These are phyloP conservation scores for Xanthoconium stramineum DNA, from an alignment of 768 basidiomycete genomes.

Conservation along the genomic window DNA sequence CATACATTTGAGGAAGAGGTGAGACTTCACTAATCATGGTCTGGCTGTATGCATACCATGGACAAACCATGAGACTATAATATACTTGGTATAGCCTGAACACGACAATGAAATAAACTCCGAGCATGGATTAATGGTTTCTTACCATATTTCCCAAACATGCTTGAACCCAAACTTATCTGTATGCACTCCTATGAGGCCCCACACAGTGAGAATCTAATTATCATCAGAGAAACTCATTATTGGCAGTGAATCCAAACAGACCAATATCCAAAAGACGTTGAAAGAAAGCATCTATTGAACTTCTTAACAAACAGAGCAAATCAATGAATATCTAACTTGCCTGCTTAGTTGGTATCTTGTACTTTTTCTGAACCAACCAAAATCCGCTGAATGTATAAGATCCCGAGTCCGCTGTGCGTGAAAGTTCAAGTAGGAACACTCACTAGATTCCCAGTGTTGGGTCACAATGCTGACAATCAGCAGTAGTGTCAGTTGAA, in stretches of 20 bases:
- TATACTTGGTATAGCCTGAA: constrained; percentile 65
- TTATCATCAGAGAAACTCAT: not conserved
- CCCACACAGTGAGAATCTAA: constrained; percentile 68
- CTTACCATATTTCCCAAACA: constrained; percentile 74
- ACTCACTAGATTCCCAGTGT: constrained; percentile 64
- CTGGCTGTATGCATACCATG: constrained; percentile 80
- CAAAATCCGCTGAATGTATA: constrained; percentile 50
- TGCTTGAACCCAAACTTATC: constrained; percentile 78
- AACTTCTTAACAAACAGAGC: not conserved
- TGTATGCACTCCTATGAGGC: constrained; percentile 73
- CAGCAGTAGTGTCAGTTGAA: constrained; percentile 64
- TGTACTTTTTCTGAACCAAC: constrained; percentile 63
- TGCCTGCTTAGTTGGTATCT: constrained; percentile 60
- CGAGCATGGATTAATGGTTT: not conserved
- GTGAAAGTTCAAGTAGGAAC: not conserved
- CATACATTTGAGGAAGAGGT: constrained; percentile 66
- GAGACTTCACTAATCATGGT: constrained; percentile 83
- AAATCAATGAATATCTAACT: not conserved
- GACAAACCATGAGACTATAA: constrained; percentile 71
- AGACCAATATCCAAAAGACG: constrained; percentile 66
- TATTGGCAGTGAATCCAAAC: constrained; percentile 9
- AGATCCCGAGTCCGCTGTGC: not conserved
- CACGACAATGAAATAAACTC: not conserved
- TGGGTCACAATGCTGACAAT: constrained; percentile 66
- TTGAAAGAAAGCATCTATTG: constrained; percentile 68